These are phyloP conservation scores for Tylopilus sp. DNA, from an alignment of 768 basidiomycete genomes.

Conservation along the genomic window DNA sequence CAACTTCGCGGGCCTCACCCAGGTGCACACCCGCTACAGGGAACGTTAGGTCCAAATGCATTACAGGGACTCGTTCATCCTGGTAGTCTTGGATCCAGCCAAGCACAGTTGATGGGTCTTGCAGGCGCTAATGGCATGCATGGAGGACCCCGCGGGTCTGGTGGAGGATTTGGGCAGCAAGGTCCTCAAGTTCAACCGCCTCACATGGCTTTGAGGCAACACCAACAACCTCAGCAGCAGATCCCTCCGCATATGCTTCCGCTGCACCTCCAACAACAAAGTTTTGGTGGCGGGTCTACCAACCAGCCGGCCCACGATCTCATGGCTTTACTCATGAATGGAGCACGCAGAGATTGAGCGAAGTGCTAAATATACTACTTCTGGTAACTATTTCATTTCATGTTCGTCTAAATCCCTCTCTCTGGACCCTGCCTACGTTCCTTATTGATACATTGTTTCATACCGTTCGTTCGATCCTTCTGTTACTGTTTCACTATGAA, in stretches of 20 bases:
- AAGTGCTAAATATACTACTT: slow-evolving; percentile 13
- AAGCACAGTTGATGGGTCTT: slow-evolving; percentile 44
- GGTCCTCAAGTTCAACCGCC: slow-evolving; percentile 31
- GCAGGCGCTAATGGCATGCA: slow-evolving; percentile 43
- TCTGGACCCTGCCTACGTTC: slow-evolving; percentile 29
- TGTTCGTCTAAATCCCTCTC: slow-evolving; percentile 6
- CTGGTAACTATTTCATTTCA: slow-evolving; percentile 13
- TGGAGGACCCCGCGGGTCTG: slow-evolving; percentile 45
- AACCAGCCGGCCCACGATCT: slow-evolving; percentile 68
- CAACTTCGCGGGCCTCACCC: slow-evolving; percentile 52
- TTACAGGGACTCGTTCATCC: slow-evolving; percentile 54
- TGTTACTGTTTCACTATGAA: slow-evolving; percentile 26
- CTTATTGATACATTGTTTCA: slow-evolving; percentile 33
- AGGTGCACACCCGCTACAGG: slow-evolving; percentile 45
- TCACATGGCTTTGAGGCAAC: slow-evolving; percentile 33
- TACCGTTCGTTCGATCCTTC: slow-evolving; percentile 21
- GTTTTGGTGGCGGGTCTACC: slow-evolving; percentile 41
- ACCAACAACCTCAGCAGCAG: slow-evolving; percentile 43
- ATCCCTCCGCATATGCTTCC: slow-evolving; percentile 51
- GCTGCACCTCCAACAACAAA: slow-evolving; percentile 63
- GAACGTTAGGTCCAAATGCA: slow-evolving; percentile 42
- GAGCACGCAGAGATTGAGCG: slow-evolving; percentile 59
- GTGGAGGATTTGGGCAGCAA: slow-evolving; percentile 39
- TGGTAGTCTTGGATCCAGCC: slow-evolving; percentile 48
- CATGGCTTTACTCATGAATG: slow-evolving; percentile 82